phyloP scores from a whole-genome alignment of 148 eudicot genomes.

The Chenopodium formosanum region DNA sequence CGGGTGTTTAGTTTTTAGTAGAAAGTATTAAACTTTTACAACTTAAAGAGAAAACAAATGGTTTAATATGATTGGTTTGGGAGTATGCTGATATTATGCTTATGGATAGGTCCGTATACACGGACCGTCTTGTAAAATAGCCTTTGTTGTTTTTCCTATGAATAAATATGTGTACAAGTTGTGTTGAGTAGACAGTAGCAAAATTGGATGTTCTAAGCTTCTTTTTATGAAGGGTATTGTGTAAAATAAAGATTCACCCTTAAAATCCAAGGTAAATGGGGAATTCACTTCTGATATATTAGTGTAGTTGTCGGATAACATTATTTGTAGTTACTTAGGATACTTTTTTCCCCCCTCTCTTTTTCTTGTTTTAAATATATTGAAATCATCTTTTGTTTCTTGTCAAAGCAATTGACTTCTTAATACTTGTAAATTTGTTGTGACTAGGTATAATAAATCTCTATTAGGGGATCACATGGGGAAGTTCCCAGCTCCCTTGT shows the following conservation, averaged over 20 bases:
- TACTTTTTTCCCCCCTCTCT: neutral
- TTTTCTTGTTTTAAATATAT: neutral
- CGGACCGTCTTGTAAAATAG: neutral
- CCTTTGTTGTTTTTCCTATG: neutral
- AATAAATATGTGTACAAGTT: neutral
- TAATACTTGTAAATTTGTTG: slow-evolving; percentile 12
- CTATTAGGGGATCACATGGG: slow-evolving; percentile 89
- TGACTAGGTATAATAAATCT: slow-evolving; percentile 80
- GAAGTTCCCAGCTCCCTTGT: slow-evolving; percentile 89
- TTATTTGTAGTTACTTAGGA: neutral
- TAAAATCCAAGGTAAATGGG: neutral
- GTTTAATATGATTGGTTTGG: neutral
- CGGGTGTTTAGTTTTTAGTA: neutral
- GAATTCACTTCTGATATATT: neutral
- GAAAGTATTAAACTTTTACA: neutral
- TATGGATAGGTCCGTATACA: neutral
- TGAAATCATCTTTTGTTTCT: neutral
- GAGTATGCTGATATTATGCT: neutral
- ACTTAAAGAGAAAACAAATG: neutral
- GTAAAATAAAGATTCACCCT: neutral
- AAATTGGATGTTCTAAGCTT: neutral
- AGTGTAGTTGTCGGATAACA: neutral
- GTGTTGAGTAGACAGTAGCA: neutral
- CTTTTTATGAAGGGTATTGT: neutral
- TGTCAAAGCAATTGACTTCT: neutral